A percentile compares a stretch with the other conserved stretches of the same genome.
These are phyloP conservation scores for Abrus pulchellus DNA, from an alignment of 306 rosid species.

Conservation along the genomic window DNA sequence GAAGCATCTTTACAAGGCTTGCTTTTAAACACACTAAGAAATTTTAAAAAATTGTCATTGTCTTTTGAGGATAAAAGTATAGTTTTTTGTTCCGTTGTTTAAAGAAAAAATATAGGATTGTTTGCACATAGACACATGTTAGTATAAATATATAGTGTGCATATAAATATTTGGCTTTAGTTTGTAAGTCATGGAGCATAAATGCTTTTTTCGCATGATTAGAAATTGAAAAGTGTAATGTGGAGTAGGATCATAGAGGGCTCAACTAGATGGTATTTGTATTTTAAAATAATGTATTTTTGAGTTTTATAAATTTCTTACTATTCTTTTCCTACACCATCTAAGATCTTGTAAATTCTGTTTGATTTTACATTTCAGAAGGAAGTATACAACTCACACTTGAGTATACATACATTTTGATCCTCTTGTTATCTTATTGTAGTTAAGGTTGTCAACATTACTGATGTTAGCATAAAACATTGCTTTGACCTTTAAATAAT, in stretches of 20 bases:
- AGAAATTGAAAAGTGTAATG: slow-evolving; percentile 19
- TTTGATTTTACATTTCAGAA: slow-evolving; percentile 2
- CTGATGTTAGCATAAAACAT: slow-evolving; percentile 4
- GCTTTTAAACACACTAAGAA: too few species aligned
- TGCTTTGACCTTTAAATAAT: neutral
- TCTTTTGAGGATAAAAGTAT: neutral
- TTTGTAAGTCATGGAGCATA: neutral
- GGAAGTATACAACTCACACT: neutral
- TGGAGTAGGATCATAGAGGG: slow-evolving; percentile 3
- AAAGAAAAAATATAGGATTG: neutral
- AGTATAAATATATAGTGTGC: neutral
- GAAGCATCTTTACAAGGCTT: too few species aligned
- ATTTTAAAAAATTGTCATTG: neutral
- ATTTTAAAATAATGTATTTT: slow-evolving; percentile 20
- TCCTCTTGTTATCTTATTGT: neutral
- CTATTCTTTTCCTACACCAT: neutral
- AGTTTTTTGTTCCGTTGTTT: slow-evolving; percentile 17
- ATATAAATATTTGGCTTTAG: neutral
- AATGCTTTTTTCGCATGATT: neutral
- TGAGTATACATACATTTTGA: slow-evolving; percentile 13
- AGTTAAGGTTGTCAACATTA: slow-evolving; percentile 2
- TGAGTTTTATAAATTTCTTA: neutral
- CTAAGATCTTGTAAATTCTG: neutral
- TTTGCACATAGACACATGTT: slow-evolving; percentile 19
- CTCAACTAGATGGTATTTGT: slow-evolving; percentile 6